These are phyloP conservation scores for Halophytophthora polymorphica DNA, from an alignment of 352 stramenopile species.

Conservation along the genomic window DNA sequence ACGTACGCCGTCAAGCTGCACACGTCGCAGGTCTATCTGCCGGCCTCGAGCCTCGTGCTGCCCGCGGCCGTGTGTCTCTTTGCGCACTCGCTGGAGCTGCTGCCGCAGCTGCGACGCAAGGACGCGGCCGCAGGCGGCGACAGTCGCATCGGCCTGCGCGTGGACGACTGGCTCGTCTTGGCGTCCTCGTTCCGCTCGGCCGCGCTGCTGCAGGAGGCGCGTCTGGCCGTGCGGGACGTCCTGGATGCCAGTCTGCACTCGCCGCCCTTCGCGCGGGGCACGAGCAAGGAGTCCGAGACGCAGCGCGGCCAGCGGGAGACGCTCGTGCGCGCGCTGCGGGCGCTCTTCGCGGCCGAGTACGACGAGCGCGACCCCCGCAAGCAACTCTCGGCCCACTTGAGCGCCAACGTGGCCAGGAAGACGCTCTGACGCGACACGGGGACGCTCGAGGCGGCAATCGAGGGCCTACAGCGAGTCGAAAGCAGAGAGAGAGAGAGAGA, in stretches of 20 bases:
- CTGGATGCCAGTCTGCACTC: slow-evolving; percentile 37
- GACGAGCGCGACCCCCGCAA: slow-evolving; percentile 48
- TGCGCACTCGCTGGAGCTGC: slow-evolving; percentile 53
- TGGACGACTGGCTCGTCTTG: slow-evolving; percentile 74
- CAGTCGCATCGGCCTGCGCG: slow-evolving; percentile 44
- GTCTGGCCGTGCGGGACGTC: slow-evolving; percentile 22
- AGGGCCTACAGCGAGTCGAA: too few relatives aligned
- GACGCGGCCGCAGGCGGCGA: slow-evolving; percentile 15
- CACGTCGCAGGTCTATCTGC: slow-evolving; percentile 82
- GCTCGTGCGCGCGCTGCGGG: slow-evolving; percentile 28
- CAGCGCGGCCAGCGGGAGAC: slow-evolving; percentile 12
- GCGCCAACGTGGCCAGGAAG: slow-evolving; percentile 1
- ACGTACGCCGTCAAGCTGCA: slow-evolving; percentile 81
- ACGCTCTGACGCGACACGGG: too few relatives aligned
- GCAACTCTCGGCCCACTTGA: slow-evolving; percentile 37
- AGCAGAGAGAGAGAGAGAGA: slow-evolving; percentile 4
- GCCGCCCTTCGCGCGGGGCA: slow-evolving; percentile 22
- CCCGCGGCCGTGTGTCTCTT: slow-evolving; percentile 67
- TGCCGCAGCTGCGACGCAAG: slow-evolving; percentile 43
- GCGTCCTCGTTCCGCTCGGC: slow-evolving; percentile 57
- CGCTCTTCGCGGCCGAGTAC: slow-evolving; percentile 46
- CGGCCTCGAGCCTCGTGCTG: slow-evolving; percentile 60
- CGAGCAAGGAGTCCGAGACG: slow-evolving; percentile 5
- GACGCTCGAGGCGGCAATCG: too few relatives aligned
- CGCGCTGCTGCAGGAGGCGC: slow-evolving; percentile 48